These are phyloP conservation scores for Closterium sp. DNA, from an alignment of 139 green algal genomes.

Conservation along the genomic window DNA sequence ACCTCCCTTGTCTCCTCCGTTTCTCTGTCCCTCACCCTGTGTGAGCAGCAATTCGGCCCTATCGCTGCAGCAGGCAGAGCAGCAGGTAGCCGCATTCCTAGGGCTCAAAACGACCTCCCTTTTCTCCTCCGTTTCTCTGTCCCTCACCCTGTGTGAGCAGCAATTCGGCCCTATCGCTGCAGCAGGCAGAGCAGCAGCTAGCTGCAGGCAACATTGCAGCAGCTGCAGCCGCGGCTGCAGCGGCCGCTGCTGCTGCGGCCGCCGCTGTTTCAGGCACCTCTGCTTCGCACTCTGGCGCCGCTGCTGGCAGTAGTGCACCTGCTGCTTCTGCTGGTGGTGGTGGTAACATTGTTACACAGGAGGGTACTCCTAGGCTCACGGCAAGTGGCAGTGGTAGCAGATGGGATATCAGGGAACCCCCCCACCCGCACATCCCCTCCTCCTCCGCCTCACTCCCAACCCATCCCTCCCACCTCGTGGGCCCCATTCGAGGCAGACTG, in stretches of 20 bases:
- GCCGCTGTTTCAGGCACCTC: not conserved
- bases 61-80: too few relatives aligned
- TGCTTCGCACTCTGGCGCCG: not conserved
- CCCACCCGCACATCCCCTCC: not conserved
- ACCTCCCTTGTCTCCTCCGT: too few relatives aligned
- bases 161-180: not conserved
- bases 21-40: too few relatives aligned
- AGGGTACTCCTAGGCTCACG: not conserved
- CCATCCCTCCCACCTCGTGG: not conserved
- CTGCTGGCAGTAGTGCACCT: not conserved
- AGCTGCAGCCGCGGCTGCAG: not conserved
- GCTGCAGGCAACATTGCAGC: not conserved
- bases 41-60: too few relatives aligned
- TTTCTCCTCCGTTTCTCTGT: not conserved
- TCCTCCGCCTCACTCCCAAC: not conserved
- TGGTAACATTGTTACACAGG: not conserved
- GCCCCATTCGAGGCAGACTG: not conserved
- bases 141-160: not conserved
- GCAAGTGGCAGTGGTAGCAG: not conserved
- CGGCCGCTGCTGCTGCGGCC: not conserved
- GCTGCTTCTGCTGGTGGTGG: too few relatives aligned
- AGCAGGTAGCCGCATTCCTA: too few relatives aligned
- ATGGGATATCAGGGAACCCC: not conserved
- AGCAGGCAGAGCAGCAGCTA: not conserved
- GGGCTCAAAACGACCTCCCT: too few relatives aligned